Percentiles rank a stretch among this genome's conserved stretches.
Conservation (phyloP, 257 asterid species). For the Forsythia viridissima region DNA sequence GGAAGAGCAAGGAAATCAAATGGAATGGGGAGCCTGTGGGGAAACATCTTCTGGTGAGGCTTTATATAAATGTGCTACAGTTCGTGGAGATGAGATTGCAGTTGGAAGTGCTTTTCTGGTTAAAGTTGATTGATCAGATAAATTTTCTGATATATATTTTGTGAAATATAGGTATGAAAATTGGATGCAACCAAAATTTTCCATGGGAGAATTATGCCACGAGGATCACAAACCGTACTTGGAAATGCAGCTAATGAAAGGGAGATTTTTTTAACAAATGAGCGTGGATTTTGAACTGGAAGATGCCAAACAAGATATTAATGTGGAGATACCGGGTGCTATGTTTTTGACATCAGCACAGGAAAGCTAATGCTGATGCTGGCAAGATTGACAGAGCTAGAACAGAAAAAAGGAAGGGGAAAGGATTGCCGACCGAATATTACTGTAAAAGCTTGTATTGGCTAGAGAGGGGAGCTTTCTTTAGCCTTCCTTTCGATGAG, state of each 20-base stretch:
- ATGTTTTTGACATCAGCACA: slow-evolving; percentile 88
- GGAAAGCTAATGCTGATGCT: slow-evolving; percentile 60
- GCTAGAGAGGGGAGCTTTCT: slow-evolving; percentile 90
- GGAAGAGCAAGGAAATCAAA: slow-evolving; percentile 41
- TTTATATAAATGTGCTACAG: slow-evolving; percentile 50
- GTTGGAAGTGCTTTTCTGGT: slow-evolving; percentile 58
- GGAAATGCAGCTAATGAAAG: slow-evolving; percentile 87
- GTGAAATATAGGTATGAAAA: slow-evolving; percentile 85
- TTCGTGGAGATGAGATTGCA: slow-evolving; percentile 57
- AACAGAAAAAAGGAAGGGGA: slow-evolving; percentile 81
- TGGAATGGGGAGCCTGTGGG: slow-evolving; percentile 76
- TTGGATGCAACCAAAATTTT: slow-evolving; percentile 66
- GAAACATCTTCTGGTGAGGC: slow-evolving; percentile 57
- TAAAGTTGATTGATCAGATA: slow-evolving; percentile 54
- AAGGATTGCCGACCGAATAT: slow-evolving; percentile 67
- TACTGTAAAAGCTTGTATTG: slow-evolving; percentile 85
- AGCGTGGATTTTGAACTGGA: slow-evolving; percentile 64
- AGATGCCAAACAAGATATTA: slow-evolving; percentile 49
- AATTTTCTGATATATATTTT: slow-evolving; percentile 49
- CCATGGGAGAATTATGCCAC: slow-evolving; percentile 77
- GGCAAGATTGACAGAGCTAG: slow-evolving; percentile 71
- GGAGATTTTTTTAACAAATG: slow-evolving; percentile 77
- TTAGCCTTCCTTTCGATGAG: slow-evolving; percentile 47
- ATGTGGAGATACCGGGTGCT: slow-evolving; percentile 49
- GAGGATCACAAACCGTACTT: slow-evolving; percentile 75